Base-by-base conservation (phyloP, 2,329 filamentous ascomycete genomes). In the Pochonia chlamydosporia region DNA sequence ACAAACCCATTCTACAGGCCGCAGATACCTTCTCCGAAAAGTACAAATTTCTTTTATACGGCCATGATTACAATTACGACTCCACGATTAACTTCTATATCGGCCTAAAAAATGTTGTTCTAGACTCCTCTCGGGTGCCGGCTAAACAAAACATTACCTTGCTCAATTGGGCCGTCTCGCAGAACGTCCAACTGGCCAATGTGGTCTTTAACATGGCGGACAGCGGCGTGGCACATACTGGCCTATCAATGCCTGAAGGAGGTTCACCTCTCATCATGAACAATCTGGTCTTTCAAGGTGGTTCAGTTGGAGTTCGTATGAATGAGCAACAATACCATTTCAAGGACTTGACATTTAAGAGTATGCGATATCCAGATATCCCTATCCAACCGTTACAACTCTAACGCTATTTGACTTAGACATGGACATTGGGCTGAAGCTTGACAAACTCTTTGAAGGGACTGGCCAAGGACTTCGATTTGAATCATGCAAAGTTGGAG, bases 61-160 rank as follows among this genome's bases (percentile, higher is more conserved):
- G 50, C 4, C 47, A 41, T 26, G 50, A 52, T 37, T 40, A 43
- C 16, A 48, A 46, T 36, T 60, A 57, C 30, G 61, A 63, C 39
- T 49, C 49, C 8, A 65, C 54, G 50, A 64, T 63, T 48, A 64
- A 64, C 51, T 63, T 65, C 40, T 65, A 62, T 54, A 63, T 64
- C 51, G 54, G 56, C 18, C 49, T 64, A 14, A 59, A 61, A 44
- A 65, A 65, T 41, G 24, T 65, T 28, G 49, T 57, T 5, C 45
- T 65, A 40, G 60, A 63, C 44, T 63, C 58, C 3, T 59, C 54
- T 3, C 44, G 46, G 10, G 52, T 63, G 25, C 45, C 44, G 1
- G 35, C 35, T 4, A 40, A 40, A 5, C 54, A 54, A 5, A 44
- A 53, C 23, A 58, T 57, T 18, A 54, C 49, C 2, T 57, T 52